A percentile compares a stretch with the other conserved stretches of the same genome.
Evolutionary conservation across 441 rosid genomes (phyloP).

Genomic region (Gossypium laxum): DNA sequence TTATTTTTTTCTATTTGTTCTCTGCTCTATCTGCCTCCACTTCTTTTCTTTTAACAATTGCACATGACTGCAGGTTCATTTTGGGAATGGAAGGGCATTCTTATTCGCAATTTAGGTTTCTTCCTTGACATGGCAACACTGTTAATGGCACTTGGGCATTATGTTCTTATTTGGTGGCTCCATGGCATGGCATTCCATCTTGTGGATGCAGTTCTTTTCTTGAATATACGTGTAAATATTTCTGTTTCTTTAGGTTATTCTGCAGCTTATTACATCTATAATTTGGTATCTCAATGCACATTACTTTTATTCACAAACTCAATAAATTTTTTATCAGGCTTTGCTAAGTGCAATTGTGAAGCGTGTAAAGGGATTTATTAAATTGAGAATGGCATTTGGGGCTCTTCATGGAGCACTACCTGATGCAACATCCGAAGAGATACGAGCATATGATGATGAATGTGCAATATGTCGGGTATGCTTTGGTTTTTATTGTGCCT

Average conservation of each 20-base stretch:
- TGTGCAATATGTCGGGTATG: slow-evolving; percentile 98
- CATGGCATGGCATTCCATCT: slow-evolving; percentile 94
- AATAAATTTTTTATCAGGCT: slow-evolving; percentile 45
- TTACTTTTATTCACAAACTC: slow-evolving; percentile 10
- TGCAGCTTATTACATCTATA: neutral
- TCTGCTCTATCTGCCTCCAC: neutral
- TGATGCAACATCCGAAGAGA: slow-evolving; percentile 87
- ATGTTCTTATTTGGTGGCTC: slow-evolving; percentile 87
- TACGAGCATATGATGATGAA: slow-evolving; percentile 83
- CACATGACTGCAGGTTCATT: slow-evolving; percentile 57
- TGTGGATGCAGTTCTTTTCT: slow-evolving; percentile 77
- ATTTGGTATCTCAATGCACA: slow-evolving; percentile 9
- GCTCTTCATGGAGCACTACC: slow-evolving; percentile 96
- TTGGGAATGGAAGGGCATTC: slow-evolving; percentile 87
- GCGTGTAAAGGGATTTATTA: slow-evolving; percentile 76
- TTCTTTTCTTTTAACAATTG: slow-evolving; percentile 13
- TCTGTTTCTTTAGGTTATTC: slow-evolving; percentile 9
- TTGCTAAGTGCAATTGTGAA: slow-evolving; percentile 80
- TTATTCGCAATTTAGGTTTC: slow-evolving; percentile 79
- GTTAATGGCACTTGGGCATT: slow-evolving; percentile 85
- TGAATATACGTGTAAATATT: slow-evolving; percentile 74
- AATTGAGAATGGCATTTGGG: slow-evolving; percentile 73
- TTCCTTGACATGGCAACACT: slow-evolving; percentile 82
- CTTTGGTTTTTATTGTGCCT: slow-evolving; percentile 1
- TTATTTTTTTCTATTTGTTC: slow-evolving; percentile 8